Conservation (phyloP, 148 eudicot species). For the Fallopia convolvulus region DNA sequence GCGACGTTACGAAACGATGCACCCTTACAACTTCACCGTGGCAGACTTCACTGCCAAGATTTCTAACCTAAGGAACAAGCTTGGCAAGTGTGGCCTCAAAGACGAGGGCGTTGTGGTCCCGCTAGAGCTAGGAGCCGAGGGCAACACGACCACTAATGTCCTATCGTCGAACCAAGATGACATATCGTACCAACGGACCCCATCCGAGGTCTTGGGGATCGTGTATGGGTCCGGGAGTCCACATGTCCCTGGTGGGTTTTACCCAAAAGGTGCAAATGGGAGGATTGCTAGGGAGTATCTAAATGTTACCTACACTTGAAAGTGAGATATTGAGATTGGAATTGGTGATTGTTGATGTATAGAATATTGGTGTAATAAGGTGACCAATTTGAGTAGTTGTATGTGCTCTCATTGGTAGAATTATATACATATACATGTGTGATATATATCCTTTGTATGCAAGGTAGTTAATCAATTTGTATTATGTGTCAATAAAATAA, state of each 20-base stretch:
- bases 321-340: too few species aligned
- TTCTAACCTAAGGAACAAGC: conserved; percentile 45
- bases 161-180: conserved; percentile 40
- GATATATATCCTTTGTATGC: too few species aligned
- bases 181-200: conserved; percentile 49
- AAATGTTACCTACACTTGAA: not conserved
- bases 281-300: conserved; percentile 40
- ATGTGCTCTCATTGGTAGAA: too few species aligned
- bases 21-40: conserved; percentile 57
- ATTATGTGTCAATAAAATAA: too few species aligned
- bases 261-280: conserved; percentile 64
- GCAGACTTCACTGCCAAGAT: conserved; percentile 53
- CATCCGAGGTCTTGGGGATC: conserved; percentile 49
- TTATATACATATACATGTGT: too few species aligned
- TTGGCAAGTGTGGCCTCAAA: conserved; percentile 58
- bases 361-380: too few species aligned
- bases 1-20: conserved; percentile 24
- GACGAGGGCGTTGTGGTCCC: conserved; percentile 76
- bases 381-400: too few species aligned
- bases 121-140: conserved; percentile 50
- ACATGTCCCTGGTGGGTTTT: conserved; percentile 63
- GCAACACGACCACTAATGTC: conserved; percentile 36
- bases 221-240: conserved; percentile 54
- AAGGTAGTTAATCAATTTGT: too few species aligned
- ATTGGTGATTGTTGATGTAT: too few species aligned